These are phyloP conservation scores for Ophiostoma novo-ulmi DNA, from an alignment of 2,329 filamentous ascomycete species.

Conservation along the genomic window DNA sequence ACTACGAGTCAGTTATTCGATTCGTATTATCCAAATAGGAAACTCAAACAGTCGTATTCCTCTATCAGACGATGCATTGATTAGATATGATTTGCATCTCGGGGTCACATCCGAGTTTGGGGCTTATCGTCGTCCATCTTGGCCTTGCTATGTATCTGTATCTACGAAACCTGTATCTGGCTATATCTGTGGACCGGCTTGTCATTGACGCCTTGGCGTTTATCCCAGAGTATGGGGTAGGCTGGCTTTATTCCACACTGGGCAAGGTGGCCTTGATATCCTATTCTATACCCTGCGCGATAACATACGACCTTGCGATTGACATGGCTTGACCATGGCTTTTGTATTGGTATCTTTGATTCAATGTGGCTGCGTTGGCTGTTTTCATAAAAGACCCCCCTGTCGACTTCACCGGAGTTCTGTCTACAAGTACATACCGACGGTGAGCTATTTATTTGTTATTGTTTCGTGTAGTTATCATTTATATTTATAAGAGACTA, in stretches of 20 bases:
- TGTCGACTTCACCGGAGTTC: not conserved
- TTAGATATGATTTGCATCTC: conserved; percentile 1
- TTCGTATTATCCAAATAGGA: not conserved
- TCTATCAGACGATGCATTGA: not conserved
- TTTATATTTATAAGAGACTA: not conserved
- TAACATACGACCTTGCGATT: not conserved
- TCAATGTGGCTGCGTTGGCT: not conserved
- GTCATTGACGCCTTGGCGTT: not conserved
- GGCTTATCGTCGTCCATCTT: not conserved
- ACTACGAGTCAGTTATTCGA: not conserved
- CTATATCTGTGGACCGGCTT: not conserved
- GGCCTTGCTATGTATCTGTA: not conserved
- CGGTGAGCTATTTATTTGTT: not conserved
- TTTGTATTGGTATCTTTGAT: not conserved
- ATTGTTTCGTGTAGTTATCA: not conserved
- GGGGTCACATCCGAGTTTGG: not conserved
- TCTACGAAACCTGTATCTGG: too few species aligned
- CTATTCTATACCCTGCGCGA: not conserved
- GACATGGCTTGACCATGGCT: not conserved
- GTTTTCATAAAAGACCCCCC: not conserved
- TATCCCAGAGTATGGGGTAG: not conserved
- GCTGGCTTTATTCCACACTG: not conserved
- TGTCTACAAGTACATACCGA: not conserved
- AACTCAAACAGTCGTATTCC: not conserved
- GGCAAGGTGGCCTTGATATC: not conserved